Percentiles rank a stretch among this genome's conserved stretches.
These are phyloP conservation scores for Abrus pulchellus DNA, from an alignment of 306 rosid genomes.

Conservation along the genomic window DNA sequence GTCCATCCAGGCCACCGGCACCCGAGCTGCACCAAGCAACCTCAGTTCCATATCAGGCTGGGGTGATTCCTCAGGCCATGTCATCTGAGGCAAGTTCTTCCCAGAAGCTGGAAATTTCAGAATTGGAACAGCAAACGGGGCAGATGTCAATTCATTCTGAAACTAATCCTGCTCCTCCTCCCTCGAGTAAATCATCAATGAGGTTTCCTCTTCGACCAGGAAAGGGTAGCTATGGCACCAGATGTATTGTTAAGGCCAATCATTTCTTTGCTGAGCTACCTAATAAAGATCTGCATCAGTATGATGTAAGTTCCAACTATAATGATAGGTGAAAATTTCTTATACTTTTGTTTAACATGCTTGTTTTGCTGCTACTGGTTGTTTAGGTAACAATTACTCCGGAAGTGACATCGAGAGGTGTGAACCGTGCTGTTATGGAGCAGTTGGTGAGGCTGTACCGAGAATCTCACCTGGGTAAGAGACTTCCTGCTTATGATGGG, in stretches of 20 bases:
- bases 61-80: conserved; percentile 64
- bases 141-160: conserved; percentile 58
- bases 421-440: conserved; percentile 91
- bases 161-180: conserved; percentile 53
- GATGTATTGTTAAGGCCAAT: conserved; percentile 84
- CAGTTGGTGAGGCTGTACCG: conserved; percentile 73
- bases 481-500: conserved; percentile 98
- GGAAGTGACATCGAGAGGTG: conserved; percentile 85
- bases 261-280: conserved; percentile 96
- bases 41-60: conserved; percentile 71
- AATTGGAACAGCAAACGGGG: conserved; percentile 53
- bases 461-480: conserved; percentile 81
- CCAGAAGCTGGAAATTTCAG: conserved; percentile 53
- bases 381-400: conserved; percentile 89
- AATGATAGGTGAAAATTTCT: neutral
- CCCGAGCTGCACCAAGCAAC: conserved; percentile 99
- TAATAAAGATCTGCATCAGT: conserved; percentile 91
- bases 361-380: conserved; percentile 20
- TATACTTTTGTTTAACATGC: neutral
- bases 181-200: conserved; percentile 82
- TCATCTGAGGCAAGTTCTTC: conserved; percentile 73
- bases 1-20: conserved; percentile 69
- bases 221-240: conserved; percentile 75
- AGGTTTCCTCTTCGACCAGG: conserved; percentile 97
- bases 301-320: conserved; percentile 74